Percentiles rank a stretch among this genome's conserved stretches.
phyloP scores from a whole-genome alignment of 345 rosid genomes.

The Gossypium anomalum region DNA sequence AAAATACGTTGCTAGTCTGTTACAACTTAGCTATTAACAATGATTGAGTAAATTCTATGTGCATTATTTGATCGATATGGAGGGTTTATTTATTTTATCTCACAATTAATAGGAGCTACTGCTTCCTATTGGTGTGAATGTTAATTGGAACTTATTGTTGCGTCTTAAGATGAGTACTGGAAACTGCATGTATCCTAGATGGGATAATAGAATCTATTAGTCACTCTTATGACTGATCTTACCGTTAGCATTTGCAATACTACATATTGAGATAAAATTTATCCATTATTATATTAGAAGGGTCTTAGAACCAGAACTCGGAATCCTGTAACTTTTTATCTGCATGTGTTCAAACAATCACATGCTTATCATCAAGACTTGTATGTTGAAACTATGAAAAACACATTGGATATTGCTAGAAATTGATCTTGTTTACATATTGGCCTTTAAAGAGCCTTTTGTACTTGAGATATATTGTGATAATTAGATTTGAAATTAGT shows the following conservation, averaged over 20 bases:
- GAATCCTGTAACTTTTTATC: not conserved
- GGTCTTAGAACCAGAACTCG: not conserved
- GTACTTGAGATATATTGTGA: not conserved
- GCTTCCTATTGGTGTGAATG: not conserved
- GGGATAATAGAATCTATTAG: not conserved
- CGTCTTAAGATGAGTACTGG: not conserved
- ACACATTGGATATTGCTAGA: not conserved
- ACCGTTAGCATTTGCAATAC: no score
- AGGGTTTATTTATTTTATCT: not conserved
- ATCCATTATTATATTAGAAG: not conserved
- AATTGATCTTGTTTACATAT: not conserved
- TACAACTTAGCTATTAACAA: not conserved
- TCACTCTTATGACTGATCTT: not conserved
- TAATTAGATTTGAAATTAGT: not conserved
- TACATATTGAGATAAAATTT: not conserved
- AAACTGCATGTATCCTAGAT: not conserved
- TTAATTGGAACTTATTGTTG: not conserved
- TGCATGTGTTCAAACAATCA: not conserved
- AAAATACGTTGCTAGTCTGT: not conserved
- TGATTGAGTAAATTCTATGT: not conserved
- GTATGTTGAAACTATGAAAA: not conserved
- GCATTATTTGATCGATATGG: not conserved
- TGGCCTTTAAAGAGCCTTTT: not conserved
- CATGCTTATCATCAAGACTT: not conserved
- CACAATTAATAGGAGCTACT: not conserved